Percentiles rank a stretch among this genome's conserved stretches.
phyloP scores from a whole-genome alignment of 83 land plant genomes.

The Diphasiastrum complanatum region DNA sequence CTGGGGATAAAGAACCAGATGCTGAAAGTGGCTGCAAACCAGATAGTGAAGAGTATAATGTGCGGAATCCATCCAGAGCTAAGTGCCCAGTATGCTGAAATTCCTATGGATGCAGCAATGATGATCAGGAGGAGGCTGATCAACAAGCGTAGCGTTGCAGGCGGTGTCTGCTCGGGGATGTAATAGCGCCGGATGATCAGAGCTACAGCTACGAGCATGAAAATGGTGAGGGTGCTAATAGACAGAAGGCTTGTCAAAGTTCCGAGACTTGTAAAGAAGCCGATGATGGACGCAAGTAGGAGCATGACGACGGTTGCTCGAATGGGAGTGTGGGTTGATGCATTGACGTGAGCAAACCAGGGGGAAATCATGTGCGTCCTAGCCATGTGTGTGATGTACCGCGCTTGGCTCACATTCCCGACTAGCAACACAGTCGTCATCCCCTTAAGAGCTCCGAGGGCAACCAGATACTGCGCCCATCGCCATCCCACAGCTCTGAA shows the following conservation, averaged over 20 bases:
- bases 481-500: background rate
- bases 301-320: background rate
- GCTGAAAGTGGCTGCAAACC: background rate
- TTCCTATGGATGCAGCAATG: constrained; percentile 1
- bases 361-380: constrained; percentile 15
- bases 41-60: background rate
- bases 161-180: background rate
- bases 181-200: constrained; percentile 2
- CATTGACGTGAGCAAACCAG: constrained; percentile 6
- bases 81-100: background rate
- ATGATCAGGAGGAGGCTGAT: background rate
- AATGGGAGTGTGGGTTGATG: background rate
- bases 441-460: too few species aligned
- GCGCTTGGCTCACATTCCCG: constrained; percentile 4
- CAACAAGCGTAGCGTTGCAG: background rate
- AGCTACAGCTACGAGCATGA: constrained; percentile 7
- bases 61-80: constrained; percentile 5
- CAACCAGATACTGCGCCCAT: constrained; percentile 13
- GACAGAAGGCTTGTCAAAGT: constrained; percentile 5
- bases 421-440: constrained; percentile 7
- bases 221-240: constrained; percentile 11
- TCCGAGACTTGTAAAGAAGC: constrained; percentile 6
- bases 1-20: background rate
- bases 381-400: constrained; percentile 13
- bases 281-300: background rate